Base-by-base conservation (phyloP, 2,329 filamentous ascomycete species). In the Epichloe glyceriae region DNA sequence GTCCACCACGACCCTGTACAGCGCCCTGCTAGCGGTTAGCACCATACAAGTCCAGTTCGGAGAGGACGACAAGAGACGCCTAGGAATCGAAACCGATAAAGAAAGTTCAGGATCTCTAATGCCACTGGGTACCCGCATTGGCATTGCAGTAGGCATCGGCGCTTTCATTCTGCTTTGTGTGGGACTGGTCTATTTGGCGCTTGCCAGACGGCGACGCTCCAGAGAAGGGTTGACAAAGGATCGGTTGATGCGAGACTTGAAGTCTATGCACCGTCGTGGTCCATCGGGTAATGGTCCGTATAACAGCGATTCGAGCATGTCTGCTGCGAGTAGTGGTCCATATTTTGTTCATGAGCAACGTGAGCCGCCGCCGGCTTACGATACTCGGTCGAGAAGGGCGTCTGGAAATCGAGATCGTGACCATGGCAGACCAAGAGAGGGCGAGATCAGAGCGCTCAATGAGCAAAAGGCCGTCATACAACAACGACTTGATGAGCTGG, bases 11-110 rank as follows among this genome's bases (percentile, higher is more conserved):
- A 69, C 67, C 1, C 54, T 70, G 5, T 65, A 64, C 37, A 62
- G 61, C 46, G 68, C 67, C 47, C 64, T 65, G 5, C 61, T 69
- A 22, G 67, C 65, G 4, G 65, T 69, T 10, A 62, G 67, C 50
- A 65, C 63, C 5, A 64, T 69, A 35, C 61, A 62, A 17, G 67
- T 66, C 3, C 59, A 68, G n/a, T 70, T 68, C 52, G 61, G 62
- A 42, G 63, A 65, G n/a, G 56, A 56, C 7, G 67, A 70, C 51
- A 66, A 64, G 46, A 58, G 59, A 33, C 54, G 56, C 11, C 56
- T 70, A 4, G 65, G 66, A 4, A 63, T 68, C 35, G 61, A 67
- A 20, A 59, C 63, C 14, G 60, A 65, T 4, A 62, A 64, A 19
- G 37, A 51, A 8, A 54, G 51, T 26, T 41, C 57, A 5, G 30